Evolutionary conservation across 441 rosid genomes (phyloP), one percentile per base, ranked within the genome.

Genomic region (Jatropha podagrica): DNA sequence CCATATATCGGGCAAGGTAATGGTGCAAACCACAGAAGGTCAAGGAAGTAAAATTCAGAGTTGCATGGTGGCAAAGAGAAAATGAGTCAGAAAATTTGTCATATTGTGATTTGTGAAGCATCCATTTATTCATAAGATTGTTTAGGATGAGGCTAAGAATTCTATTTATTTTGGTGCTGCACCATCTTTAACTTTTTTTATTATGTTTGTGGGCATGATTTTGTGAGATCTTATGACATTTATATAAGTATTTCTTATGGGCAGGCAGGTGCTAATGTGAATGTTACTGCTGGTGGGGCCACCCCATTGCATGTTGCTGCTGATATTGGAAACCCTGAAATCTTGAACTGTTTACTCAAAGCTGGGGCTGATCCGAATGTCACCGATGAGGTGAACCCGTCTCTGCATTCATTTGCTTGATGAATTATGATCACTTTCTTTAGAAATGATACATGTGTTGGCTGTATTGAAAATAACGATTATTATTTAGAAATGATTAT

Each of bases 251-350:
- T 66, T 81, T 67, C n/a, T 73, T 63, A 41, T 74, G 18, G 80
- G 85, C 86, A 95, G 97, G 95, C 90, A 6, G 98, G 95, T 81
- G 98, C 91, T 65, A 83, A 88, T 56, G 98, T 87, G 62, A 92
- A 95, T 72, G 78, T 92, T 74, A 76, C 71, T 78, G 95, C 97
- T 82, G 96, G 98, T 79, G 98, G 98, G 76, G 93, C 96, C 71
- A 95, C 97, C 49, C 94, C 98, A 15, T 83, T 95, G 89, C 98
- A 95, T 75, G 87, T 92, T 81, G 97, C 98, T 10, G 96, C 96
- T 59, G 96, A 95, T 81, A 79, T 67, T 71, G 99, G 97, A 71
- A 88, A 72, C 81, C 73, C 80, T n/a, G 95, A 92, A 71, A 81
- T 95, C 67, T 80, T 93, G 71, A 87, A 88, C 72, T 88, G 88